phyloP scores from a whole-genome alignment of 257 asterid genomes.

The Solanum clarkiae region DNA sequence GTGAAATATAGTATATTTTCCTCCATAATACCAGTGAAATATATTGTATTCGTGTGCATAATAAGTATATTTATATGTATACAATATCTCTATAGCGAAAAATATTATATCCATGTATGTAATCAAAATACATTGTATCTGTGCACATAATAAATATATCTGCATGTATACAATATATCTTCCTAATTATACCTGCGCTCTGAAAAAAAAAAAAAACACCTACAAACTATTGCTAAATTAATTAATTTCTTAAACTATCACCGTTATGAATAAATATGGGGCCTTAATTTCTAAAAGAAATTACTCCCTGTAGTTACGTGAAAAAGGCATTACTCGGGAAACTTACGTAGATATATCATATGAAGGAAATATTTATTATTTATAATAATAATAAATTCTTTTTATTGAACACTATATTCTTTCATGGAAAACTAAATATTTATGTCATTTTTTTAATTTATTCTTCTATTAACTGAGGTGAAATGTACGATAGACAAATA shows the following conservation, averaged over 20 bases:
- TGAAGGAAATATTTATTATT: no score
- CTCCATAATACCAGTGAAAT: not conserved
- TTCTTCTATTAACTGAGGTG: no score
- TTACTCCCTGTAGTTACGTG: not conserved
- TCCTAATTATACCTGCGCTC: not conserved
- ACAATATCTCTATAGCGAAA: not conserved
- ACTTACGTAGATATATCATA: no score
- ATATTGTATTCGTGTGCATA: not conserved
- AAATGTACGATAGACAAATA: no score
- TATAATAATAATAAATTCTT: no score
- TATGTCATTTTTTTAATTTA: no score
- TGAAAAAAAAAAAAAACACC: not conserved
- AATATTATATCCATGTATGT: not conserved
- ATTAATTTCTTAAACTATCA: no score
- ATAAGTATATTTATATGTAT: not conserved
- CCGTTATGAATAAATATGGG: not conserved
- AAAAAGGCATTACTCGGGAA: not conserved
- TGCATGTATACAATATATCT: not conserved
- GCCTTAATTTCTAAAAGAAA: not conserved
- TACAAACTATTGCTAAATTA: not conserved
- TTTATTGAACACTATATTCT: no score
- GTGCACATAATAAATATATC: not conserved
- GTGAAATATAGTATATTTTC: not conserved
- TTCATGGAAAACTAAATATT: no score
- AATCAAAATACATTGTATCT: not conserved